A percentile compares a stretch with the other conserved stretches of the same genome.
Evolutionary conservation across 208 protist species (phyloP).

Genomic region (Entamoeba dispar): DNA sequence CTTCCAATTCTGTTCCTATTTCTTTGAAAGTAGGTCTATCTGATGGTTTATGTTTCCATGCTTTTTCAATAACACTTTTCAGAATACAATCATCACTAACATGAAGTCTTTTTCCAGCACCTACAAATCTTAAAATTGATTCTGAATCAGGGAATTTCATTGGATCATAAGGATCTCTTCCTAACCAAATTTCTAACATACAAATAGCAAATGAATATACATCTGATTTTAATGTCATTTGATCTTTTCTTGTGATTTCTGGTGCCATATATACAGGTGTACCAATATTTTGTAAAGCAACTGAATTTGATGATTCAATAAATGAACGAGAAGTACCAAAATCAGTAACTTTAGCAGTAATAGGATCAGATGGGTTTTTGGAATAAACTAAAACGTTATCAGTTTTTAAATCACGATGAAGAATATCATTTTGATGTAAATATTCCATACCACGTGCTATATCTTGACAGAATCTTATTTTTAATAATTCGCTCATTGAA

Average conservation of each 20-base stretch:
- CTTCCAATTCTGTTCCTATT: neutral
- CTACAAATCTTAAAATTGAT: neutral
- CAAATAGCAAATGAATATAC: too few relatives aligned
- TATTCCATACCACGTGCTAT: neutral
- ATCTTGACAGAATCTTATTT: neutral
- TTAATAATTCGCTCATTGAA: neutral
- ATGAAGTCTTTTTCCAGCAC: neutral
- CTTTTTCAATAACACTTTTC: neutral
- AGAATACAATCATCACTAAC: neutral
- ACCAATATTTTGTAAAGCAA: too few relatives aligned
- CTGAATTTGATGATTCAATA: too few relatives aligned
- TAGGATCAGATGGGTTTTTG: too few relatives aligned
- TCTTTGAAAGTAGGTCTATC: neutral
- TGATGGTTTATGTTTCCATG: neutral
- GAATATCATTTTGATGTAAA: neutral
- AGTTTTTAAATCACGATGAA: too few relatives aligned
- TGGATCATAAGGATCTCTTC: neutral
- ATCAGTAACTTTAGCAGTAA: too few relatives aligned
- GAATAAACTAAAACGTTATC: too few relatives aligned
- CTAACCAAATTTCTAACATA: too few relatives aligned
- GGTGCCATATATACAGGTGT: too few relatives aligned
- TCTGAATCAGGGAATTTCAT: neutral
- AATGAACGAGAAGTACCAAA: too few relatives aligned
- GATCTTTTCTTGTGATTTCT: too few relatives aligned
- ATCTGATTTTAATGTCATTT: too few relatives aligned